These are phyloP conservation scores for Picea mariana DNA, from an alignment of 83 land plant species.

Conservation along the genomic window DNA sequence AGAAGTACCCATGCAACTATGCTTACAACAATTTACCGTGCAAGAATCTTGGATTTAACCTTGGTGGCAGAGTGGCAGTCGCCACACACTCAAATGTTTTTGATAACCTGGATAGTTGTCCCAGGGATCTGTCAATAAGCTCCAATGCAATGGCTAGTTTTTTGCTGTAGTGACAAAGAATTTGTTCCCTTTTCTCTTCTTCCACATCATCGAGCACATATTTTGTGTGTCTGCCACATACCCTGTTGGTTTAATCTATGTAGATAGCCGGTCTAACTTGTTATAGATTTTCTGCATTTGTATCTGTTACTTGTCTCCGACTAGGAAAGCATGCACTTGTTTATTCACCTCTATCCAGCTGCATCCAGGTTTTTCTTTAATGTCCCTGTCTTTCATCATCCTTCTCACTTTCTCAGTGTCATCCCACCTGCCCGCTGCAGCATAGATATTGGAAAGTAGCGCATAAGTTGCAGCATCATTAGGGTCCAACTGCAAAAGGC, in stretches of 20 bases:
- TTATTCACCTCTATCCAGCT: constrained; percentile 7
- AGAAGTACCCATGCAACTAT: no score
- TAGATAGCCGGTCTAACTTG: not conserved
- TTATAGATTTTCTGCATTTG: not conserved
- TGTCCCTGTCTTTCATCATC: not conserved
- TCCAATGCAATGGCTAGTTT: not conserved
- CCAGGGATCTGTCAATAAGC: not conserved
- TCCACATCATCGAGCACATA: not conserved
- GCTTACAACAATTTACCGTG: no score
- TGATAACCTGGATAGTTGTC: not conserved
- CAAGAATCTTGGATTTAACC: not conserved
- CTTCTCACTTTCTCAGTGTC: not conserved
- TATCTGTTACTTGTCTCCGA: not conserved
- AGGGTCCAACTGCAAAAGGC: not conserved
- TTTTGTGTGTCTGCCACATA: not conserved
- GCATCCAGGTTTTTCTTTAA: not conserved
- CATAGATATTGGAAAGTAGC: not conserved
- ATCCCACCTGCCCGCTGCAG: not conserved
- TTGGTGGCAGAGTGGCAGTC: not conserved
- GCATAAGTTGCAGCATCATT: not conserved
- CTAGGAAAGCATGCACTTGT: not conserved
- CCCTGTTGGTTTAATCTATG: not conserved
- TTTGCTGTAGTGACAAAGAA: not conserved
- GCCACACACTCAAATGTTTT: no score
- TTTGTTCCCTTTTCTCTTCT: not conserved